A percentile compares a stretch with the other conserved stretches of the same genome.
Evolutionary conservation across 345 rosid species (phyloP).

Genomic region (Linum tenue): DNA sequence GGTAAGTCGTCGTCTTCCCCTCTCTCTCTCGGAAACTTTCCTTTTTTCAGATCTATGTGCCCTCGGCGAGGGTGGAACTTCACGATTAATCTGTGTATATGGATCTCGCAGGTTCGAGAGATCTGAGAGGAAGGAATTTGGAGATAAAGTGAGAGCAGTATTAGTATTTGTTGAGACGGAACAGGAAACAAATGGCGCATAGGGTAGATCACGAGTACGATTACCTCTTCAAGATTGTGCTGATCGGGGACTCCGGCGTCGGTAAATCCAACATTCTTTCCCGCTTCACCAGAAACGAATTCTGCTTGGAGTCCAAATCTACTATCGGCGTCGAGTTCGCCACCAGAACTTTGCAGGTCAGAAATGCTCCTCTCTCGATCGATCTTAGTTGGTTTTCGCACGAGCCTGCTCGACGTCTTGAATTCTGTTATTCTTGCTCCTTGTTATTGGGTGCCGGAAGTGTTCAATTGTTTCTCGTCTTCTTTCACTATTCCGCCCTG

Average conservation of each 20-base stretch:
- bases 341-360: conserved; percentile 35
- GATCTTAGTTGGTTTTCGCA: not conserved
- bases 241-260: conserved; percentile 40
- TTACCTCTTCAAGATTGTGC: conserved; percentile 39
- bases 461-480: not conserved
- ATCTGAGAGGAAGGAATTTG: conserved; percentile 8
- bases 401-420: not conserved
- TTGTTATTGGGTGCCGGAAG: not conserved
- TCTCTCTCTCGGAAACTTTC: not conserved
- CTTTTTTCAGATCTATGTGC: not conserved
- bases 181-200: conserved; percentile 21
- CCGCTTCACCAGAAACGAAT: conserved; percentile 36
- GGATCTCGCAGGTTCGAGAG: conserved; percentile 12
- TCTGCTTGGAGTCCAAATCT: conserved; percentile 40
- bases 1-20: not conserved
- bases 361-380: not conserved
- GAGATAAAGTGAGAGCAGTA: not conserved
- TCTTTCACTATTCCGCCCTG: too few species aligned
- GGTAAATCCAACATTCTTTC: conserved; percentile 42
- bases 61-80: not conserved
- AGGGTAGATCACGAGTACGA: conserved; percentile 41
- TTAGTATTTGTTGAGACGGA: not conserved
- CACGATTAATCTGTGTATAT: not conserved
- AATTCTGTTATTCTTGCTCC: not conserved
- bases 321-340: conserved; percentile 43